These are phyloP conservation scores for Rubroshorea leprosula DNA, from an alignment of 345 rosid species.

Conservation along the genomic window DNA sequence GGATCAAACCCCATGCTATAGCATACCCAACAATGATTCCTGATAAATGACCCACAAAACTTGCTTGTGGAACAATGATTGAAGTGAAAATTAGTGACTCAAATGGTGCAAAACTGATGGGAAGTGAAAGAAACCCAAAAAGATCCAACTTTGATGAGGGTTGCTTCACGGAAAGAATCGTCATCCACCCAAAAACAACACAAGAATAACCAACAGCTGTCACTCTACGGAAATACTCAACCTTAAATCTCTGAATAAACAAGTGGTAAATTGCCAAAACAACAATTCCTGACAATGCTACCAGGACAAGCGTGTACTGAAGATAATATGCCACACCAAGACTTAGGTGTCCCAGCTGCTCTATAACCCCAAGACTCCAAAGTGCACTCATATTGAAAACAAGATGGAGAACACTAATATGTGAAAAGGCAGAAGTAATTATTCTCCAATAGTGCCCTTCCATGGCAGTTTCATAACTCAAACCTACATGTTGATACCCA, in stretches of 20 bases:
- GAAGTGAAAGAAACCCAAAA: slow-evolving; percentile 87
- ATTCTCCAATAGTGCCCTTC: slow-evolving; percentile 95
- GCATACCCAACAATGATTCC: slow-evolving; percentile 93
- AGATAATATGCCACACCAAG: slow-evolving; percentile 82
- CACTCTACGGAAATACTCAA: slow-evolving; percentile 84
- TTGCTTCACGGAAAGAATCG: slow-evolving; percentile 86
- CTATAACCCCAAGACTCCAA: slow-evolving; percentile 95
- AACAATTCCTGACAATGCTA: slow-evolving; percentile 66
- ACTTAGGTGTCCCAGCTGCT: slow-evolving; percentile 61
- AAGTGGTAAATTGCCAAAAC: slow-evolving; percentile 80
- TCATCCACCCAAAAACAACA: slow-evolving; percentile 99
- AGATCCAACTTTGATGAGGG: slow-evolving; percentile 91
- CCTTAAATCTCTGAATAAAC: slow-evolving; percentile 63
- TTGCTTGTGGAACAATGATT: slow-evolving; percentile 96
- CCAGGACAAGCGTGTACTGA: slow-evolving; percentile 79
- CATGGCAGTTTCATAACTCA: slow-evolving; percentile 71
- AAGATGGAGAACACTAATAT: slow-evolving; percentile 86
- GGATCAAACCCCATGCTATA: slow-evolving; percentile 88
- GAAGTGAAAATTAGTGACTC: slow-evolving; percentile 94
- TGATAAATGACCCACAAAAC: slow-evolving; percentile 90
- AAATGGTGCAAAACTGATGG: slow-evolving; percentile 93
- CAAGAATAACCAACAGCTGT: slow-evolving; percentile 98
- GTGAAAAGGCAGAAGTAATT: slow-evolving; percentile 93
- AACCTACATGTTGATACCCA: slow-evolving; percentile 85
- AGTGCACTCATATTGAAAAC: slow-evolving; percentile 96